These are phyloP conservation scores for Moniliophthora roreri DNA, from an alignment of 1,284 basidiomycete genomes.

Conservation along the genomic window DNA sequence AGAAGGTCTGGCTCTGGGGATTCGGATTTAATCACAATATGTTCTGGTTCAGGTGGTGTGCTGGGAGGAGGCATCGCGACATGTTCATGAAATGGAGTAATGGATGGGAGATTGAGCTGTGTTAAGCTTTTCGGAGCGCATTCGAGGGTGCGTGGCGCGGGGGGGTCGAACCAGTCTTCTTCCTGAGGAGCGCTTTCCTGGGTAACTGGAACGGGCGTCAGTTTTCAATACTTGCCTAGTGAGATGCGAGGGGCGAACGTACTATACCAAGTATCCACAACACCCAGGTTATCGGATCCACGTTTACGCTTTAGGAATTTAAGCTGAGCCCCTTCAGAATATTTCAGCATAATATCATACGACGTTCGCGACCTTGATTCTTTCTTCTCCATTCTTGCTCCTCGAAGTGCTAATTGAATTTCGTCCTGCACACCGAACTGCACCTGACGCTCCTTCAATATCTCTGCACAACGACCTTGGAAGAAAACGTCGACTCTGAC, in stretches of 20 bases:
- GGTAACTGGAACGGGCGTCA: neutral
- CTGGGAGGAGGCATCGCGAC: neutral
- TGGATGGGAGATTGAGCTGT: neutral
- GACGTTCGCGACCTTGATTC: neutral
- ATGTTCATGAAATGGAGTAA: neutral
- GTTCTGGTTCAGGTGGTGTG: no score
- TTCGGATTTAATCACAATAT: neutral
- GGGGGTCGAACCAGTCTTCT: neutral
- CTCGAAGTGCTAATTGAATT: neutral
- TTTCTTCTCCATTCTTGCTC: neutral
- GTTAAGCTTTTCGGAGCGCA: neutral
- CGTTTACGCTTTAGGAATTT: neutral
- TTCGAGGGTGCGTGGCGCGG: neutral
- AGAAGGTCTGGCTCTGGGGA: neutral
- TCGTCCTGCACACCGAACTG: neutral
- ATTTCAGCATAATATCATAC: neutral
- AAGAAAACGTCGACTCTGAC: slow-evolving; percentile 1
- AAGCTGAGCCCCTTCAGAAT: neutral
- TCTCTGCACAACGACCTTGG: neutral
- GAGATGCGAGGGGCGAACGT: neutral
- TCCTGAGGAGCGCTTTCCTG: neutral
- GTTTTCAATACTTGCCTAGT: no score
- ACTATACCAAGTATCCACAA: slow-evolving; percentile 2
- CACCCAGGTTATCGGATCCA: neutral
- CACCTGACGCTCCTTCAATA: neutral